A percentile compares a stretch with the other conserved stretches of the same genome.
Evolutionary conservation across 805 yeast genomes (phyloP).

Genomic region (Kuraishia ogatae): DNA sequence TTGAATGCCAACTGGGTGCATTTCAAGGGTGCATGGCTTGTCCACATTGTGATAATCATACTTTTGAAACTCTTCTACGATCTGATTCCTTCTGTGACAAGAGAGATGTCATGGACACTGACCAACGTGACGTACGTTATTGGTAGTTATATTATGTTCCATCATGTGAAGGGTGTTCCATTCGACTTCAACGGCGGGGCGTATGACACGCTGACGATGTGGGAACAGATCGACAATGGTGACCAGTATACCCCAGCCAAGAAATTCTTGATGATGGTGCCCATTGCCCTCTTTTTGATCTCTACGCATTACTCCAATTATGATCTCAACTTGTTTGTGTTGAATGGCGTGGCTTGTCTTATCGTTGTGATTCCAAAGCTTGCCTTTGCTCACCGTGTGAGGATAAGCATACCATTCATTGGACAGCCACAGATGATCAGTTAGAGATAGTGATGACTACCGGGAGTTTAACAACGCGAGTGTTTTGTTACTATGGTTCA

Average conservation of each 20-base stretch:
- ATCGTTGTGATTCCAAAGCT: slow-evolving; percentile 88
- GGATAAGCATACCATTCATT: slow-evolving; percentile 50
- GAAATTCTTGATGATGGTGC: slow-evolving; percentile 88
- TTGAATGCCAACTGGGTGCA: slow-evolving; percentile 96
- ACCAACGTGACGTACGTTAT: slow-evolving; percentile 85
- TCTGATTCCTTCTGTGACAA: slow-evolving; percentile 70
- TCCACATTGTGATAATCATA: slow-evolving; percentile 77
- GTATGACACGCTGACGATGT: slow-evolving; percentile 91
- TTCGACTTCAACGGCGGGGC: slow-evolving; percentile 94
- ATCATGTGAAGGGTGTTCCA: slow-evolving; percentile 93
- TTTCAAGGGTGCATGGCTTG: slow-evolving; percentile 92
- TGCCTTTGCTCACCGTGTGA: slow-evolving; percentile 71
- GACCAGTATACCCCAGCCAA: slow-evolving; percentile 96
- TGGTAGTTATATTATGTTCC: slow-evolving; percentile 94
- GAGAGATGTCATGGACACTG: slow-evolving; percentile 87
- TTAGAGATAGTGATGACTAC: slow-evolving; percentile 2
- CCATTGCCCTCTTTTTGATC: slow-evolving; percentile 75
- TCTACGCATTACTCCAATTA: slow-evolving; percentile 88
- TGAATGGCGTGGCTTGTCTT: slow-evolving; percentile 75
- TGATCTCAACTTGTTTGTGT: slow-evolving; percentile 67
- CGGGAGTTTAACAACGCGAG: neutral
- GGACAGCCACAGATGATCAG: slow-evolving; percentile 26
- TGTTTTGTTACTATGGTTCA: neutral
- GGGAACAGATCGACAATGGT: slow-evolving; percentile 91
- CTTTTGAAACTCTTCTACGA: slow-evolving; percentile 71